A percentile compares a stretch with the other conserved stretches of the same genome.
These are phyloP conservation scores for Suillus paluster DNA, from an alignment of 768 basidiomycete genomes.

Conservation along the genomic window DNA sequence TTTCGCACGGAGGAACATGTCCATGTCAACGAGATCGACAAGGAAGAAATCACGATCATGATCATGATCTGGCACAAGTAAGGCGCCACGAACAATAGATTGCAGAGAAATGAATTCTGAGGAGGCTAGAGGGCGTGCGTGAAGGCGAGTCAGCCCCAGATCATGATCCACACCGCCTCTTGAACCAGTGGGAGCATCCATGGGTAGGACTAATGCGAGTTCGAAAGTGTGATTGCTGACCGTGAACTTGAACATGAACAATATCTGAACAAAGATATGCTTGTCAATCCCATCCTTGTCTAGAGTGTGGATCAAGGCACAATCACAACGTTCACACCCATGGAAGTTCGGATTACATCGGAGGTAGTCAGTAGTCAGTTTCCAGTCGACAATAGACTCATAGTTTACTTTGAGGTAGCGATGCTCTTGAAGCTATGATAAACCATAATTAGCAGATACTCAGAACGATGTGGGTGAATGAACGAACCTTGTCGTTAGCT, in stretches of 20 bases:
- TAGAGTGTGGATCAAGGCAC: constrained; percentile 26
- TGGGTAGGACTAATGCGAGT: constrained; percentile 24
- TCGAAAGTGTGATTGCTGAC: constrained; percentile 13
- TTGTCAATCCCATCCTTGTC: neutral
- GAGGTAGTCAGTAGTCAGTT: constrained; percentile 28
- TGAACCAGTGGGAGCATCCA: constrained; percentile 19
- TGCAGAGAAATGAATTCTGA: constrained; percentile 5
- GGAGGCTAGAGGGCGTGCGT: constrained; percentile 1
- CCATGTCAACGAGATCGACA: constrained; percentile 32
- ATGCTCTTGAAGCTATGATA: constrained; percentile 29
- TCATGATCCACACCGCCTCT: constrained; percentile 19
- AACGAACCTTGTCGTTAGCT: neutral
- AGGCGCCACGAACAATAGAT: neutral
- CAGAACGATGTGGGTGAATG: neutral
- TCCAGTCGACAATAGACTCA: constrained; percentile 34
- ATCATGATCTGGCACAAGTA: constrained; percentile 10
- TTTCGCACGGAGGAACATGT: constrained; percentile 26
- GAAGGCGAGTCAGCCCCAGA: constrained; percentile 20
- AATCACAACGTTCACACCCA: constrained; percentile 29
- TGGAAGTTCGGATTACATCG: constrained; percentile 37
- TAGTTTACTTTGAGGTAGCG: constrained; percentile 32
- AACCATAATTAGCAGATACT: neutral
- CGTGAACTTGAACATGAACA: constrained; percentile 21
- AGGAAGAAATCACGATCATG: constrained; percentile 26
- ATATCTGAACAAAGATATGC: constrained; percentile 9